Evolutionary conservation across 2,329 filamentous ascomycete genomes (phyloP).

Genomic region (Aspergillus niger): DNA sequence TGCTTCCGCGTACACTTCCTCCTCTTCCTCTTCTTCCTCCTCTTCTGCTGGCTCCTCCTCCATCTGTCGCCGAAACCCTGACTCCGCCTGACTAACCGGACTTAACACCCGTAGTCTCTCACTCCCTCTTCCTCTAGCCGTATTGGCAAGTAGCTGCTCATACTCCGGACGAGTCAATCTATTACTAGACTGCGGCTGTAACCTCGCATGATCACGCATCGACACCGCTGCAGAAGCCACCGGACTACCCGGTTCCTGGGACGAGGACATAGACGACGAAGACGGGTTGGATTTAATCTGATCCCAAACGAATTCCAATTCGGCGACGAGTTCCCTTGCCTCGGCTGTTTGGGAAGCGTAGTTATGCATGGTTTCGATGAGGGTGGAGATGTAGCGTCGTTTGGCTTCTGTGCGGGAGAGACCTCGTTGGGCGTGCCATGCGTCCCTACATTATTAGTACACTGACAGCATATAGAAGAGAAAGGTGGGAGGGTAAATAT

Average conservation of each 20-base stretch:
- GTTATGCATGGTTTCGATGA: slow-evolving; percentile 95
- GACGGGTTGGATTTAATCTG: slow-evolving; percentile 85
- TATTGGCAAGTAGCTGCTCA: slow-evolving; percentile 49
- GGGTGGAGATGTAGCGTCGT: slow-evolving; percentile 84
- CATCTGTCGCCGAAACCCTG: slow-evolving; percentile 29
- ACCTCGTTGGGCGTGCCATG: slow-evolving; percentile 86
- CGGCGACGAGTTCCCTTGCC: slow-evolving; percentile 81
- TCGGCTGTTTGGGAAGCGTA: slow-evolving; percentile 83
- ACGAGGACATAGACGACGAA: slow-evolving; percentile 52
- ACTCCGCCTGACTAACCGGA: slow-evolving; percentile 79
- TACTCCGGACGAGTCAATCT: slow-evolving; percentile 38
- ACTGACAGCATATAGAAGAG: background rate
- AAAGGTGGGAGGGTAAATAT: background rate
- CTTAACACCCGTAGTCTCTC: slow-evolving; percentile 71
- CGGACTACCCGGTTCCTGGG: background rate
- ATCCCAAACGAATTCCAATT: slow-evolving; percentile 99
- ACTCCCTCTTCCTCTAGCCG: slow-evolving; percentile 31
- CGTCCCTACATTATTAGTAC: slow-evolving; percentile 62
- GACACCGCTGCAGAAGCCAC: background rate
- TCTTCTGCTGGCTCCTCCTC: slow-evolving; percentile 41
- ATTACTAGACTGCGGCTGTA: slow-evolving; percentile 21
- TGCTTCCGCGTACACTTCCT: slow-evolving; percentile 40
- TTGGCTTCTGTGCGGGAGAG: slow-evolving; percentile 90
- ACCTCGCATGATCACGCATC: slow-evolving; percentile 20
- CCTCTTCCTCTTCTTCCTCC: slow-evolving; percentile 35